Base-by-base conservation (phyloP, 2,329 filamentous ascomycete genomes). In the Chaetomiaceae sp. region DNA sequence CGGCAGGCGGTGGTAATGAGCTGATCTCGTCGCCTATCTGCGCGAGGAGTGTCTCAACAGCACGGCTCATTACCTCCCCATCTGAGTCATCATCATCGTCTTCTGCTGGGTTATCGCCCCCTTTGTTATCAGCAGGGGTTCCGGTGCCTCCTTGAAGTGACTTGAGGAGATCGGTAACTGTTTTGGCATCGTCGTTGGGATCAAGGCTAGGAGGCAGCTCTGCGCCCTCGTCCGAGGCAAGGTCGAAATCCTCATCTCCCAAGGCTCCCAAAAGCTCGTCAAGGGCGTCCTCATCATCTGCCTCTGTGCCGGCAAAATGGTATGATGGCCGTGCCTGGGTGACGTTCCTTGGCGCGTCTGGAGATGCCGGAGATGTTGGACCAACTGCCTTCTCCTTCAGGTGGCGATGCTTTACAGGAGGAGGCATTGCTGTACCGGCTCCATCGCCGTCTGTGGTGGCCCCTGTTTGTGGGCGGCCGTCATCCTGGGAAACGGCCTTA, bases 221-320 rank as follows among this genome's bases (percentile, higher is more conserved):
- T 1, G 11, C 58, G 5, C 53, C 55, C 25, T 54, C 55, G 25
- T 52, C 51, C 1, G 25, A 38, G 51, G 58, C 33, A 59, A 59
- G 44, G 36, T 61, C 41, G 45, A 74, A 69, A 0, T 67, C 67
- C 34, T 51, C 52, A 2, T 67, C 62, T 20, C 66, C 67, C 8
- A 77, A 68, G 25, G 74, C 71, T 2, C 68, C 71, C 2, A 82
- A 68, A 9, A 82, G 68, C 54, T 80, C 77, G 50, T 81, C 73
- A 0, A 81, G 66, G 1, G 73, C 76, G 42, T 73, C 67, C n/a
- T 81, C 77, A 57, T 80, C 77, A 2, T 74, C 76, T 18, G 20
- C 53, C 33, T 23, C 33, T 10, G 20, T 13, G 11, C 18, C 30
- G 11, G 13, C 29, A 2, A 51, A 23, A 14, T 5, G 33, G 32